Percentiles rank a stretch among this genome's conserved stretches.
Evolutionary conservation across 441 rosid genomes (phyloP).

Genomic region (Iberis amara): DNA sequence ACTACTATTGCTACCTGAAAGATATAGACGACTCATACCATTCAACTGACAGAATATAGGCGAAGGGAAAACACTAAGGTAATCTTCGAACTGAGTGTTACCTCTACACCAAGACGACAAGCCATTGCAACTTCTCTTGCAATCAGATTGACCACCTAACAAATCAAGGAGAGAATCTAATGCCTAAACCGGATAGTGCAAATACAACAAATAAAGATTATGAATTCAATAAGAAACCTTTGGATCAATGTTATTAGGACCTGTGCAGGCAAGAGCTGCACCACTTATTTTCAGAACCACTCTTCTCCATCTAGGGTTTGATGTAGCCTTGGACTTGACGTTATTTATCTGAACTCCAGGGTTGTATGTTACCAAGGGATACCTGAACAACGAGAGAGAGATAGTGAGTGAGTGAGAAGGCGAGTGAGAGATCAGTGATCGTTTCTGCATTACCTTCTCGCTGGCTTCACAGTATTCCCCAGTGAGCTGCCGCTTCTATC

Average conservation of each 20-base stretch:
- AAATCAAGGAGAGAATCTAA: slow-evolving; percentile 20
- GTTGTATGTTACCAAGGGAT: slow-evolving; percentile 33
- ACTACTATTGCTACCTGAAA: slow-evolving; percentile 76
- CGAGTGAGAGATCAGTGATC: too few species aligned
- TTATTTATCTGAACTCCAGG: slow-evolving; percentile 42
- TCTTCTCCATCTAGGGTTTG: slow-evolving; percentile 71
- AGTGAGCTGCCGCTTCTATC: slow-evolving; percentile 41
- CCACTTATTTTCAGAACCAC: slow-evolving; percentile 83
- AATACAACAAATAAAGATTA: slow-evolving; percentile 6
- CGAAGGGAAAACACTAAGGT: not conserved
- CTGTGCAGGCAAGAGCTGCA: slow-evolving; percentile 62
- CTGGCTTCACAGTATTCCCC: slow-evolving; percentile 38
- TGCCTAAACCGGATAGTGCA: slow-evolving; percentile 10
- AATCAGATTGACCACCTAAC: slow-evolving; percentile 59
- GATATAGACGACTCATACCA: not conserved
- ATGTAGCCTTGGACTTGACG: slow-evolving; percentile 39
- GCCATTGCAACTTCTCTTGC: slow-evolving; percentile 77
- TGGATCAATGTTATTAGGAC: slow-evolving; percentile 69
- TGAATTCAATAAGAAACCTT: slow-evolving; percentile 40
- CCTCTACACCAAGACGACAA: slow-evolving; percentile 74
- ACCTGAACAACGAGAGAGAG: slow-evolving; percentile 29
- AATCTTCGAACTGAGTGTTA: slow-evolving; percentile 21
- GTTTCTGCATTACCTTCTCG: slow-evolving; percentile 47
- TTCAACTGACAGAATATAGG: slow-evolving; percentile 4
- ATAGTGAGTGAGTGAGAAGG: too few species aligned